Evolutionary conservation across 495 filamentous ascomycete species (phyloP), one percentile per base, ranked within the genome.

Genomic region (Penicillium atrosanguineum): DNA sequence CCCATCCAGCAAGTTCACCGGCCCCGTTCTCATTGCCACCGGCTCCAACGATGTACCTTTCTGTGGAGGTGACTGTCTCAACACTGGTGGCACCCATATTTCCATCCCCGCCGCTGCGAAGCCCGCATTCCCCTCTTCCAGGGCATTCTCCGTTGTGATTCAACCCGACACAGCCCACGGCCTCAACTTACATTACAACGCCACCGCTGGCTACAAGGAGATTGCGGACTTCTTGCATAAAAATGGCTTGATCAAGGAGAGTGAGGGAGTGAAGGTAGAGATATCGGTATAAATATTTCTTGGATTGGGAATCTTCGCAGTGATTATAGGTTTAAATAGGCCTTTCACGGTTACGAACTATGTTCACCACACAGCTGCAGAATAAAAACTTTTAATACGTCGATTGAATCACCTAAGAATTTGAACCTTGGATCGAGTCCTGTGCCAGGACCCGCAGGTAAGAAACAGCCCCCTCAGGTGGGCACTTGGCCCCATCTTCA

Each of bases 31-130:
- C 19, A 61, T 83, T 16, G 58, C 81, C 44, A 73, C 72, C 11
- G 75, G 79, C 48, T 56, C 69, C 9, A 60, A 77, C 23, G 81
- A 83, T 55, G 26, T 74, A 4, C 69, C 73, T 0, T 83, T 76
- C 55, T 84, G 81, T 53, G 80, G 78, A 6, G 76, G 80, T 16
- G 70, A 82, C 49, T 83, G 81, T 54, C 41, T 62, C 0, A 60
- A 64, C 6, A 76, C 76, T 6, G 64, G 68, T 4, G 58, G 65
- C 5, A 52, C 56, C 7, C 20, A 62, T 9, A 41, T 63, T 1
- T 74, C 73, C 7, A 71, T 85, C 45, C 70, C 75, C 11, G 72
- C 74, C 26, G 47, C 9, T n/a, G 48, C 48, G 6, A 50, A 56
- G 7, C 45, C 62, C 28, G 55, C 52, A 7, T 83, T 83, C 55